Evolutionary conservation across 1,139 yeast genomes (phyloP).

Genomic region (Diutina ranongensis): DNA sequence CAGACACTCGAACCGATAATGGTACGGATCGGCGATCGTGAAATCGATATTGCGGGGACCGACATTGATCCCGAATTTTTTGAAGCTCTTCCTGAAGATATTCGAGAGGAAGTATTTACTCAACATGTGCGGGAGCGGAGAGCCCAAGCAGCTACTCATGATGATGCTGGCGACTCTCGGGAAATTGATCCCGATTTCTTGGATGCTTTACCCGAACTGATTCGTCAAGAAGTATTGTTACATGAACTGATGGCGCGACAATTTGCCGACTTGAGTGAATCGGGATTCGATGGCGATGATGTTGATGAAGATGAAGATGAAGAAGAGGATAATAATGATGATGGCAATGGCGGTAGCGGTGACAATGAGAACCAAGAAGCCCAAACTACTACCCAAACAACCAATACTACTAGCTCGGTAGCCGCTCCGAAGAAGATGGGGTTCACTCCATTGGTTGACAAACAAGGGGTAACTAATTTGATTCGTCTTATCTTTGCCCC

Average conservation of each 20-base stretch:
- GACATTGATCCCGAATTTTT: constrained; percentile 89
- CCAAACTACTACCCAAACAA: too few relatives aligned
- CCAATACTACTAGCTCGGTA: too few relatives aligned
- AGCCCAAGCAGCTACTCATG: constrained; percentile 38
- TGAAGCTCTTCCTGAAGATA: constrained; percentile 84
- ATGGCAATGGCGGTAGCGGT: too few relatives aligned
- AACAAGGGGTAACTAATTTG: constrained; percentile 64
- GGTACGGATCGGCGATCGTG: constrained; percentile 68
- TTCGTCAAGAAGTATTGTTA: constrained; percentile 62
- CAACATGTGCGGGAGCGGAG: constrained; percentile 69
- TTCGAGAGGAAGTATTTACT: constrained; percentile 85
- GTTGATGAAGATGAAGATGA: constrained; percentile 12
- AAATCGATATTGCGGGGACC: constrained; percentile 79
- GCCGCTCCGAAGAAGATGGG: constrained; percentile 16
- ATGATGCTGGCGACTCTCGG: constrained; percentile 27
- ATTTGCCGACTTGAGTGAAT: constrained; percentile 14
- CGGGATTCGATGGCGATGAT: constrained; percentile 6
- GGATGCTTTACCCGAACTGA: constrained; percentile 66
- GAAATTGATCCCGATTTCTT: constrained; percentile 78
- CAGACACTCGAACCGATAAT: constrained; percentile 36
- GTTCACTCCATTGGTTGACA: constrained; percentile 61
- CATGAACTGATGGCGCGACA: constrained; percentile 49
- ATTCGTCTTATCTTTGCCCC: constrained; percentile 66
- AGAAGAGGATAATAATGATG: constrained; percentile 12
- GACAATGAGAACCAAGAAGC: too few relatives aligned